phyloP scores from a whole-genome alignment of 345 rosid genomes.

The Corchorus olitorius region DNA sequence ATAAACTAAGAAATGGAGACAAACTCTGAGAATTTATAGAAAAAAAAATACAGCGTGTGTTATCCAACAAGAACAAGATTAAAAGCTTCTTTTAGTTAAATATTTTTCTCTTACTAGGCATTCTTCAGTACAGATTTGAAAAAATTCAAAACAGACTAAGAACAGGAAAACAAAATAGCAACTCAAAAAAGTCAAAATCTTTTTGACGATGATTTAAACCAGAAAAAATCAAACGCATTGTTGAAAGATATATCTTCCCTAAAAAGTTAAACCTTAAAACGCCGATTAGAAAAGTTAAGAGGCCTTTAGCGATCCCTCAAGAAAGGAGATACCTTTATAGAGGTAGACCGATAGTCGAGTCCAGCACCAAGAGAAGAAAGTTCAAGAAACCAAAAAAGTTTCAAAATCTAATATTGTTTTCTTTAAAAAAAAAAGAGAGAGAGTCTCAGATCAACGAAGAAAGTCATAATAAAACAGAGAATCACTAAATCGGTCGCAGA shows the following conservation, averaged over 20 bases:
- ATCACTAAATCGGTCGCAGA: neutral
- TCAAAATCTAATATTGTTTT: neutral
- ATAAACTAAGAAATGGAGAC: neutral
- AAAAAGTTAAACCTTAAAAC: neutral
- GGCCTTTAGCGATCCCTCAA: neutral
- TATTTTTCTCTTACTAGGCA: neutral
- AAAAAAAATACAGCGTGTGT: neutral
- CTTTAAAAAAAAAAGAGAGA: neutral
- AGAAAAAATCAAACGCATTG: constrained; percentile 2
- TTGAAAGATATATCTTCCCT: neutral
- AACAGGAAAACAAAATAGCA: neutral
- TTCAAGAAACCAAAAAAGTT: neutral
- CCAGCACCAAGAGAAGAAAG: neutral
- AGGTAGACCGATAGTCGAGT: neutral
- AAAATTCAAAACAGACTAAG: neutral
- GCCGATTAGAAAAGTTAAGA: neutral
- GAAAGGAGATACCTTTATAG: neutral
- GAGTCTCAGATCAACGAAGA: neutral
- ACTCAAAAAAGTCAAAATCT: neutral
- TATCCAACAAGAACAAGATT: neutral
- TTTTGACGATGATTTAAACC: neutral
- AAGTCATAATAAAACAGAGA: neutral
- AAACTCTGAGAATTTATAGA: neutral
- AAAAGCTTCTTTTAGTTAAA: neutral
- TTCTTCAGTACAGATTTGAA: neutral